Base-by-base conservation (phyloP, 208 protist genomes). In the Naegleria gruberi region DNA sequence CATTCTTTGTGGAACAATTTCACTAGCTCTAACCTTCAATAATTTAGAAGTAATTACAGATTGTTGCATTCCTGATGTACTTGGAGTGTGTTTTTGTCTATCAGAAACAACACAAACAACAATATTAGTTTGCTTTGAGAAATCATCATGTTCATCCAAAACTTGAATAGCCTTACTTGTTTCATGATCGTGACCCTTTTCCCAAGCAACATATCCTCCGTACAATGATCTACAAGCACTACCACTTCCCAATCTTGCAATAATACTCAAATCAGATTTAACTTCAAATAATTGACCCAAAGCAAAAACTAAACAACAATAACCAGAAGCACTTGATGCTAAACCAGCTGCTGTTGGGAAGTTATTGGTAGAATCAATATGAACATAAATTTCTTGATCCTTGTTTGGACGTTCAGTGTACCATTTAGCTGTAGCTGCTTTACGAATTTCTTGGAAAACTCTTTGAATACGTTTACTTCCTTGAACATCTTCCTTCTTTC, bases 141-240 rank as follows among this genome's bases (percentile, higher is more conserved):
- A 96, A 37, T 77, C 65, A 77, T 77, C 65, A 44, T 91, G 93
- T 82, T 95, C 41, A 47, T 81, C 46, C 37, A 8, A 26, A 19
- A 91, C 42, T 93, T 99, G 98, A 41, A 94, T 93, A 10, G 98
- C 98, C 34, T 44, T 73, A 5, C 12, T 26, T 30, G 93, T 95
- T 89, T 97, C 95, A 15, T 55, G 89, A n/a, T 94, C 90, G 88
- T 92, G 90, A 30, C 98, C 98, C 95, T 95, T 97, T 82, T 97
- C 92, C 99, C 99, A 99, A 86, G 95, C 94, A 10, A 99, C 99
- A 91, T 99, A 99, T 40, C 99, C 99, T 84, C 98, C 98, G 92
- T 97, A 98, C 42, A 99, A 91, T 87, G 94, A 97, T 86, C 99
- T 95, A 93, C 98, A 99, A 0, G 98, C 98, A 90, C 96, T 98